A percentile compares a stretch with the other conserved stretches of the same genome.
Conservation (phyloP, 306 rosid species). For the Vigna angularis region DNA sequence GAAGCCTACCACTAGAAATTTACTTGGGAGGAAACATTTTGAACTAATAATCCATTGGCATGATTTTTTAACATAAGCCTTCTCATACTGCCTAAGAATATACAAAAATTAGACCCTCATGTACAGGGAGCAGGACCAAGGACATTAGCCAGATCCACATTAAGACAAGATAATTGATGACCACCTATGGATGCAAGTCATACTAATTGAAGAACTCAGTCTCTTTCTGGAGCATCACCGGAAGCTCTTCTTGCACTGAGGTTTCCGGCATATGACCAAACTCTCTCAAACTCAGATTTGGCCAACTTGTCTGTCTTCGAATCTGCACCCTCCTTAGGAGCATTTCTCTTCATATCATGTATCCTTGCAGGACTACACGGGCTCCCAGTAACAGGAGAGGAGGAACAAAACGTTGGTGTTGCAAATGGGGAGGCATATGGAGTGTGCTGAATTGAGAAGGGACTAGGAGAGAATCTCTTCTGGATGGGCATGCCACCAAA, state of each 20-base stretch:
- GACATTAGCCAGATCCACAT: slow-evolving; percentile 41
- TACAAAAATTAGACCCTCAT: slow-evolving; percentile 55
- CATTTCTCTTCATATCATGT: slow-evolving; percentile 53
- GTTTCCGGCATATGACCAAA: slow-evolving; percentile 84
- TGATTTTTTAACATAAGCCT: slow-evolving; percentile 50
- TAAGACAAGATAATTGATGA: slow-evolving; percentile 5
- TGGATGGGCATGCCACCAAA: slow-evolving; percentile 83
- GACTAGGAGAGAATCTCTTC: slow-evolving; percentile 89
- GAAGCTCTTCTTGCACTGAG: slow-evolving; percentile 74
- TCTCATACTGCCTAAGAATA: slow-evolving; percentile 58
- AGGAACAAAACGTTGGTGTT: slow-evolving; percentile 82
- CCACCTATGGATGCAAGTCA: background rate
- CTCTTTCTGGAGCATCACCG: slow-evolving; percentile 82
- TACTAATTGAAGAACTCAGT: slow-evolving; percentile 46
- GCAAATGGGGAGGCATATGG: slow-evolving; percentile 88
- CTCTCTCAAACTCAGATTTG: slow-evolving; percentile 64
- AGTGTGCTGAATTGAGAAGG: slow-evolving; percentile 86
- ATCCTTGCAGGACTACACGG: slow-evolving; percentile 82
- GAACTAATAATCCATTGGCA: slow-evolving; percentile 42
- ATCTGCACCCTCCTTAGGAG: slow-evolving; percentile 45
- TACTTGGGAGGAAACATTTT: slow-evolving; percentile 26
- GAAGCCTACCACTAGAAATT: slow-evolving; percentile 33
- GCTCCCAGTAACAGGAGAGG: slow-evolving; percentile 74
- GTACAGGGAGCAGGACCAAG: slow-evolving; percentile 37
- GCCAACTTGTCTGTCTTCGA: slow-evolving; percentile 55